These are phyloP conservation scores for Gamsiella multidivaricata DNA, from an alignment of 192 early-diverging fungal genomes.

Conservation along the genomic window DNA sequence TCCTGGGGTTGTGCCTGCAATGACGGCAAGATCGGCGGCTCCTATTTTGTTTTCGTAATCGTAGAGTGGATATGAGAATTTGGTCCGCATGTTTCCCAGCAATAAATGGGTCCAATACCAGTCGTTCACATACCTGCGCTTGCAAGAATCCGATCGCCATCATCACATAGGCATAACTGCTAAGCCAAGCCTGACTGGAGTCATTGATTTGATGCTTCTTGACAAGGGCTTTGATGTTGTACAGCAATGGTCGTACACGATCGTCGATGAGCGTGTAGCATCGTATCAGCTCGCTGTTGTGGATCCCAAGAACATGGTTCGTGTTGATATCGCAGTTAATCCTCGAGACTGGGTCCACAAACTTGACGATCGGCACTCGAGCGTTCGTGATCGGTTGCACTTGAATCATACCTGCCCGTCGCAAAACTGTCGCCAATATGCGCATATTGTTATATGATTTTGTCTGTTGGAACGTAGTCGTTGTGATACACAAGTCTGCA, in stretches of 20 bases:
- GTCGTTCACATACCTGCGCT: constrained; percentile 27
- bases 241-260: constrained; percentile 50
- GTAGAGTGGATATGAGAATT: not conserved
- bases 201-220: constrained; percentile 54
- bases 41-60: constrained; percentile 16
- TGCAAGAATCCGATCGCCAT: constrained; percentile 47
- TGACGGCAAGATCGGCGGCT: constrained; percentile 31
- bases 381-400: constrained; percentile 37
- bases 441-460: constrained; percentile 29
- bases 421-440: constrained; percentile 18
- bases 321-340: constrained; percentile 55
- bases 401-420: constrained; percentile 41
- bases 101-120: too few species aligned
- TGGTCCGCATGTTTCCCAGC: not conserved
- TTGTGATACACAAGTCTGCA: constrained; percentile 43
- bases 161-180: constrained; percentile 55
- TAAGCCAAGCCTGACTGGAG: constrained; percentile 34
- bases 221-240: constrained; percentile 43
- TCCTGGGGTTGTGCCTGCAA: constrained; percentile 25
- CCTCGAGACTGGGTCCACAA: constrained; percentile 34
- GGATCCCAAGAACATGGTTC: constrained; percentile 46
- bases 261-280: constrained; percentile 53
- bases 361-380: constrained; percentile 56
- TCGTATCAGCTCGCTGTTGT: constrained; percentile 54
- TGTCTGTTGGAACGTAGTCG: constrained; percentile 6